Base-by-base conservation (phyloP, 306 rosid species). In the Astragalus membranaceus region DNA sequence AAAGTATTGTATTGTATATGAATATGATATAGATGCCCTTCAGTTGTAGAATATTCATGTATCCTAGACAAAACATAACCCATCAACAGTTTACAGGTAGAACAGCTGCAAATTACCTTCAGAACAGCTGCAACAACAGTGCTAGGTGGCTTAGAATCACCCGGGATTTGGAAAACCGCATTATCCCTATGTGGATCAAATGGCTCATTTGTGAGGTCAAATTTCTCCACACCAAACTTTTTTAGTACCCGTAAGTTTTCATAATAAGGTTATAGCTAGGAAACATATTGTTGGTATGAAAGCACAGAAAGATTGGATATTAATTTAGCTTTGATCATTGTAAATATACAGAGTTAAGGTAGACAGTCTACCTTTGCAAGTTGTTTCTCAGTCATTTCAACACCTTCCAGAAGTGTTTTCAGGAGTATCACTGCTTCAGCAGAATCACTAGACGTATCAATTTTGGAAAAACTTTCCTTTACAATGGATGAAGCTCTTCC, bases 311-410 rank as follows among this genome's bases (percentile, higher is more conserved):
- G 12, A 49, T 48, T 16, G 23, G n/a, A 32, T 23, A 39, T 29
- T n/a, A n/a, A n/a, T n/a, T n/a, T n/a, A n/a, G n/a, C n/a, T n/a
- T n/a, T n/a, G n/a, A n/a, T n/a, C n/a, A n/a, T n/a, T n/a, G n/a
- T n/a, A n/a, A n/a, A n/a, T n/a, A n/a, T n/a, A n/a, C n/a, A n/a
- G n/a, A 58, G 16, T 37, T 39, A 33, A 65, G 23, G 68, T 23
- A 43, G 79, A 14, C 10, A 75, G 15, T 46, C 35, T 77, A 92
- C 98, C 89, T 86, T 91, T n/a, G 75, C 48, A 70, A 92, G 86
- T 78, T 89, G 96, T 74, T 89, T 92, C 75, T 92, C 91, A 2
- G 96, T 92, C 89, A 86, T 89, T 82, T 83, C 96, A 70, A 92
- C 98, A 39, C 96, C 96, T 80, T 89, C 89, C 39, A 89, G 80